These are phyloP conservation scores for Nitzschia palea DNA, from an alignment of 108 stramenopile species.

Conservation along the genomic window DNA sequence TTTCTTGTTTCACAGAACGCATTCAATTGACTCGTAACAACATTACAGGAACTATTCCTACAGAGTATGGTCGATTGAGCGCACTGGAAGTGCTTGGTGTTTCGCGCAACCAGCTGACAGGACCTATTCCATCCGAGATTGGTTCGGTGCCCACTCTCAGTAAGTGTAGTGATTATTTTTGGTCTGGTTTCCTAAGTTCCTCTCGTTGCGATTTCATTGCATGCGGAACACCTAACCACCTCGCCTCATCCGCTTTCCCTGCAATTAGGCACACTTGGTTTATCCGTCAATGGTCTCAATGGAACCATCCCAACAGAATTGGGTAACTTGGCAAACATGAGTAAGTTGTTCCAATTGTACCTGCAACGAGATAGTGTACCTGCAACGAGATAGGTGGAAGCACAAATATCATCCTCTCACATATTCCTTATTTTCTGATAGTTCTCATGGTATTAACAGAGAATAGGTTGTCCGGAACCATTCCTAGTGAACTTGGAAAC, in stretches of 20 bases:
- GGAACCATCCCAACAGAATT: slow-evolving; percentile 25
- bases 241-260: too few relatives aligned
- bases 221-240: too few relatives aligned
- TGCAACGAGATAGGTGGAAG: neutral
- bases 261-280: neutral
- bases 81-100: slow-evolving; percentile 20
- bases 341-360: slow-evolving; percentile 1
- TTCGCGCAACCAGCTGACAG: slow-evolving; percentile 9
- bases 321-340: neutral
- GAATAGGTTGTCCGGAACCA: slow-evolving; percentile 23
- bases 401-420: neutral
- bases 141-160: neutral
- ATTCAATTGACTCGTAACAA: neutral
- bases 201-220: too few relatives aligned
- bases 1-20: neutral
- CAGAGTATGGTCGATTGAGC: slow-evolving; percentile 37
- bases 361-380: neutral
- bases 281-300: neutral
- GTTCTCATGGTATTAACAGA: slow-evolving; percentile 5
- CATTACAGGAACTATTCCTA: slow-evolving; percentile 42
- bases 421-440: slow-evolving; percentile 6
- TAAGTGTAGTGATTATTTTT: neutral
- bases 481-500: slow-evolving; percentile 35
- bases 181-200: too few relatives aligned
- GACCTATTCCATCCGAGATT: slow-evolving; percentile 24